phyloP scores from a whole-genome alignment of 2,329 filamentous ascomycete genomes.

The Microdochium trichocladiopsis region DNA sequence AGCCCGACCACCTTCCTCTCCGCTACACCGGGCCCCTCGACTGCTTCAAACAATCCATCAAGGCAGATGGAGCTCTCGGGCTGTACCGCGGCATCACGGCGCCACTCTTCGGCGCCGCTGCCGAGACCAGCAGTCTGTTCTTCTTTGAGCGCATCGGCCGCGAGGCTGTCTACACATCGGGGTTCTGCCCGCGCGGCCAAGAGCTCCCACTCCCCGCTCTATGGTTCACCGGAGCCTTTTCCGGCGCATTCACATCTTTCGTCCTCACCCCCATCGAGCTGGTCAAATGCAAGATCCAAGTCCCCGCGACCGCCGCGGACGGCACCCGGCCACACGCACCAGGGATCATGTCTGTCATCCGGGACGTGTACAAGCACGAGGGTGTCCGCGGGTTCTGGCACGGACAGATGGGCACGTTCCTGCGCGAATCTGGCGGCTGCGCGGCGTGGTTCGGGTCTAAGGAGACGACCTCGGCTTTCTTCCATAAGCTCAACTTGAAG shows the following conservation, averaged over 20 bases:
- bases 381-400: slow-evolving; percentile 89
- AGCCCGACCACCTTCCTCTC: slow-evolving; percentile 75
- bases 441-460: slow-evolving; percentile 95
- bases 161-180: slow-evolving; percentile 50
- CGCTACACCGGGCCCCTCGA: slow-evolving; percentile 83
- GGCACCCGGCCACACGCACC: slow-evolving; percentile 39
- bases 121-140: slow-evolving; percentile 89
- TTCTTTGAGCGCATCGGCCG: slow-evolving; percentile 79
- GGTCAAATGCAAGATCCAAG: slow-evolving; percentile 98
- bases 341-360: slow-evolving; percentile 64
- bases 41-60: slow-evolving; percentile 84
- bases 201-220: slow-evolving; percentile 69
- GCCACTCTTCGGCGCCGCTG: slow-evolving; percentile 81
- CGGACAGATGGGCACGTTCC: slow-evolving; percentile 86
- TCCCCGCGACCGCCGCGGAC: slow-evolving; percentile 40
- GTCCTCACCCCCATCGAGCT: slow-evolving; percentile 93
- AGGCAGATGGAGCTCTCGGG: slow-evolving; percentile 68
- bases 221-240: slow-evolving; percentile 73
- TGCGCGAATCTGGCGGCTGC: slow-evolving; percentile 87
- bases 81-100: slow-evolving; percentile 92
- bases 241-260: slow-evolving; percentile 83
- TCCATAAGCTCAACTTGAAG: slow-evolving; percentile 50
- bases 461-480: slow-evolving; percentile 68
- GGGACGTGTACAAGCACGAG: slow-evolving; percentile 73
- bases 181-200: slow-evolving; percentile 40